These are phyloP conservation scores for Tulasnella sp. DNA, from an alignment of 768 basidiomycete species.

Conservation along the genomic window DNA sequence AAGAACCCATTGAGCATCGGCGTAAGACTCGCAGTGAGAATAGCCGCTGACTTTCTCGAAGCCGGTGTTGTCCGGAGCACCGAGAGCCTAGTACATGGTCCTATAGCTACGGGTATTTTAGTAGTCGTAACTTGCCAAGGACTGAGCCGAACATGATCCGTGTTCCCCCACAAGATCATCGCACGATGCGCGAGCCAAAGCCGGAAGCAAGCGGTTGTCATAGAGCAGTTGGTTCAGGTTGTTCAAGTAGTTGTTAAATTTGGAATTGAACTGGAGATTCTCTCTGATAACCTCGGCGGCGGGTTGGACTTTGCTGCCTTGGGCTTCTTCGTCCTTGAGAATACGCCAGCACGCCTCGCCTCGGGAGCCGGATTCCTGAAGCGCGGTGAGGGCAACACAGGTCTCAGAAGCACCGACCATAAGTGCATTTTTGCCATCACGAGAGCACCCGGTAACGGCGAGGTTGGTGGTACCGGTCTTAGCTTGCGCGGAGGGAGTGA, in stretches of 20 bases:
- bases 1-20: constrained; percentile 50
- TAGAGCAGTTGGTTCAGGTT: constrained; percentile 47
- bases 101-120: constrained; percentile 46
- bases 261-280: constrained; percentile 58
- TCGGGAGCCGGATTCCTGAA: constrained; percentile 60
- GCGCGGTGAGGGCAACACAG: constrained; percentile 56
- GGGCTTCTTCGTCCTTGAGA: constrained; percentile 45
- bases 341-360: constrained; percentile 60
- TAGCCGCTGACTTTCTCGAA: constrained; percentile 54
- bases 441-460: constrained; percentile 57
- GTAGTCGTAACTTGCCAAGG: constrained; percentile 50
- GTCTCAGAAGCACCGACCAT: constrained; percentile 55
- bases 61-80: constrained; percentile 47
- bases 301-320: constrained; percentile 48
- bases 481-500: constrained; percentile 46
- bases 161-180: constrained; percentile 53
- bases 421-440: constrained; percentile 58
- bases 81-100: constrained; percentile 51
- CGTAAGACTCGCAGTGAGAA: constrained; percentile 48
- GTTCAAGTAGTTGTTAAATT: constrained; percentile 48
- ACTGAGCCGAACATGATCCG: constrained; percentile 54
- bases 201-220: constrained; percentile 57
- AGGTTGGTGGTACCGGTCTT: constrained; percentile 47
- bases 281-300: constrained; percentile 54
- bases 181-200: constrained; percentile 53